Conservation (phyloP, 108 stramenopile genomes). For the Nitzschia inconspicua region DNA sequence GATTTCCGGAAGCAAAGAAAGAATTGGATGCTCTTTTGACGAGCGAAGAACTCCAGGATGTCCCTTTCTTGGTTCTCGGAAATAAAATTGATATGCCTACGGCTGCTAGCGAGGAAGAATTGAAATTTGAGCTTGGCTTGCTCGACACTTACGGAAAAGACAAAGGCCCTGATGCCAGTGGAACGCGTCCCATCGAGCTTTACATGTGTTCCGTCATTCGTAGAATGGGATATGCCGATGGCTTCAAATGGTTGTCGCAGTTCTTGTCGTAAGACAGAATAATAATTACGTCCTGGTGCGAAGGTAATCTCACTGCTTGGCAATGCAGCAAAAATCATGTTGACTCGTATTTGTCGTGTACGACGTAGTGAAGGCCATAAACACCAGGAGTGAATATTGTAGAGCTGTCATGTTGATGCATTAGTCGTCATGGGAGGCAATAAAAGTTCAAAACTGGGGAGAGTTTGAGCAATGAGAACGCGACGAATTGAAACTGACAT, state of each 20-base stretch:
- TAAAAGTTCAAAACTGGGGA: too few species aligned
- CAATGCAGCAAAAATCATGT: too few species aligned
- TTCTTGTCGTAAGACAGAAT: conserved; percentile 84
- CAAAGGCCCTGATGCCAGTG: conserved; percentile 78
- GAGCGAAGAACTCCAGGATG: conserved; percentile 90
- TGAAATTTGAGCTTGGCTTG: conserved; percentile 94
- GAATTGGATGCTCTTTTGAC: conserved; percentile 94
- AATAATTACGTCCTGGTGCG: too few species aligned
- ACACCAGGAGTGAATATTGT: too few species aligned
- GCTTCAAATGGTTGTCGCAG: conserved; percentile 97
- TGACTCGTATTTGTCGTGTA: too few species aligned
- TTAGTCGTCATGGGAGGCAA: too few species aligned
- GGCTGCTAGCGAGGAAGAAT: conserved; percentile 95
- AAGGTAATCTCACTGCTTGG: too few species aligned
- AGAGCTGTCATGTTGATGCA: too few species aligned
- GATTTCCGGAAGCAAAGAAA: conserved; percentile 98
- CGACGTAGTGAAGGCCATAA: too few species aligned
- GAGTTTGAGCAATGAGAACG: too few species aligned
- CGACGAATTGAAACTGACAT: too few species aligned
- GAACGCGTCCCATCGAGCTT: conserved; percentile 94
- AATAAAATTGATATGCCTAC: conserved; percentile 98
- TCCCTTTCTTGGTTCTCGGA: conserved; percentile 98
- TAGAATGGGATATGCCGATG: conserved; percentile 98
- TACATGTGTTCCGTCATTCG: conserved; percentile 98
- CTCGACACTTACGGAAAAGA: conserved; percentile 99